Evolutionary conservation across 345 rosid genomes (phyloP).

Genomic region (Linum trigynum): DNA sequence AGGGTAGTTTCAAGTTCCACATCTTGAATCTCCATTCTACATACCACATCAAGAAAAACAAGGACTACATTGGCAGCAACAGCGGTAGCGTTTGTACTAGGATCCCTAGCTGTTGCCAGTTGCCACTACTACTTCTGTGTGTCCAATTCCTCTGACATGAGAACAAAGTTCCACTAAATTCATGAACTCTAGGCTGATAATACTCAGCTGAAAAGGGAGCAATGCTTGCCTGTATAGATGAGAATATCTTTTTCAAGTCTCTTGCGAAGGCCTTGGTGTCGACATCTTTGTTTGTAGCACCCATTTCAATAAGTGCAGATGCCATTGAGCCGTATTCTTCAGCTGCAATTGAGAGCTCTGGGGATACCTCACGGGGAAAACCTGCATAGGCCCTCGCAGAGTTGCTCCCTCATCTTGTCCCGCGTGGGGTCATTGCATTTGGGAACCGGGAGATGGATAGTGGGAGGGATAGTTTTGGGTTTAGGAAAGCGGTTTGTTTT

Average conservation of each 20-base stretch:
- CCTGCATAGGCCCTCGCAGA: neutral
- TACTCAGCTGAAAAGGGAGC: neutral
- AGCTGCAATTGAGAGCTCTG: slow-evolving; percentile 41
- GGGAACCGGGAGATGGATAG: neutral
- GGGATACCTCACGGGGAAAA: neutral
- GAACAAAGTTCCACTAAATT: slow-evolving; percentile 3
- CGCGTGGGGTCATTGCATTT: neutral
- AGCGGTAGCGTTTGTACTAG: slow-evolving; percentile 57
- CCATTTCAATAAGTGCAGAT: slow-evolving; percentile 89
- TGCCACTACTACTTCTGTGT: slow-evolving; percentile 70
- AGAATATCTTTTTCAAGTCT: slow-evolving; percentile 84
- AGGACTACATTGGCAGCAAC: slow-evolving; percentile 78
- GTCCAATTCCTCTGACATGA: slow-evolving; percentile 60
- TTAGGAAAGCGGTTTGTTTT: neutral
- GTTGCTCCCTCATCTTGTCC: slow-evolving; percentile 3
- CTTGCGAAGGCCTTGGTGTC: slow-evolving; percentile 73
- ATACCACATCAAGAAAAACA: slow-evolving; percentile 91
- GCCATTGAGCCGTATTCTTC: slow-evolving; percentile 91
- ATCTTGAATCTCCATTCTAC: neutral
- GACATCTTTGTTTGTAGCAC: slow-evolving; percentile 82
- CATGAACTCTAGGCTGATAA: neutral
- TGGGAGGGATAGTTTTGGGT: neutral
- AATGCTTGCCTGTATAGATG: slow-evolving; percentile 62
- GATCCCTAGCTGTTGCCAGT: slow-evolving; percentile 80
- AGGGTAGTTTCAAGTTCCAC: too few species aligned